Conservation (phyloP, 805 yeast genomes). For the Candida silvatica region DNA sequence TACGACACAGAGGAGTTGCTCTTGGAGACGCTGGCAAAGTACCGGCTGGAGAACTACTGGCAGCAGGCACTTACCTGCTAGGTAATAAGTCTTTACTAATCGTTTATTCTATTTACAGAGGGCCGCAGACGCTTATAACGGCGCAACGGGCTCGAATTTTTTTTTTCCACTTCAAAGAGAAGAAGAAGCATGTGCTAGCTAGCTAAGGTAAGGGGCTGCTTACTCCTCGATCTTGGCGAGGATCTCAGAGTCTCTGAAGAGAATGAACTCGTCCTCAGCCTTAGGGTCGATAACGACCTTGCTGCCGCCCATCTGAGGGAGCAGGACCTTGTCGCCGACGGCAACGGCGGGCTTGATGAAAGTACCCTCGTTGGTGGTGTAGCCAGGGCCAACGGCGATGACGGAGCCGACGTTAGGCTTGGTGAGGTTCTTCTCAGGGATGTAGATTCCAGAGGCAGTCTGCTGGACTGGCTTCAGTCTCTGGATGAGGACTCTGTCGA, state of each 20-base stretch:
- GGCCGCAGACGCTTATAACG: background rate
- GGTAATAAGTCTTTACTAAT: background rate
- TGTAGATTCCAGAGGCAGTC: conserved; percentile 87
- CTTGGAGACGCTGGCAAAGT: conserved; percentile 35
- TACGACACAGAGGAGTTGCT: conserved; percentile 45
- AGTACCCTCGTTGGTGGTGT: conserved; percentile 66
- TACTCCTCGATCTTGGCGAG: conserved; percentile 81
- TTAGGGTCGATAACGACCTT: conserved; percentile 73
- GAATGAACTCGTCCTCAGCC: conserved; percentile 48
- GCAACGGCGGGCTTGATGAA: conserved; percentile 65
- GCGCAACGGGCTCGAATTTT: background rate
- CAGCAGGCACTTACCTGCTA: conserved; percentile 24
- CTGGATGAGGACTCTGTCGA: conserved; percentile 95
- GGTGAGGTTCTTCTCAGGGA: conserved; percentile 94
- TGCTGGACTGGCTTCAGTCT: conserved; percentile 85
- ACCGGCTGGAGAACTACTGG: conserved; percentile 56
- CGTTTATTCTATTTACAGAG: conserved; percentile 1
- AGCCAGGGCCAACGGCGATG: conserved; percentile 93
- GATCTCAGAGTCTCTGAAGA: conserved; percentile 91
- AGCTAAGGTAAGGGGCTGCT: conserved; percentile 5
- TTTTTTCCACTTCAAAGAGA: no score
- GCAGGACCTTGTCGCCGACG: conserved; percentile 89
- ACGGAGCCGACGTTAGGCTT: conserved; percentile 90
- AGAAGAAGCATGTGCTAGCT: no score
- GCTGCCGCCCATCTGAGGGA: conserved; percentile 92